Percentiles rank a stretch among this genome's conserved stretches.
These are phyloP conservation scores for Sordariomycetes sp. DNA, from an alignment of 2,329 filamentous ascomycete genomes.

Conservation along the genomic window DNA sequence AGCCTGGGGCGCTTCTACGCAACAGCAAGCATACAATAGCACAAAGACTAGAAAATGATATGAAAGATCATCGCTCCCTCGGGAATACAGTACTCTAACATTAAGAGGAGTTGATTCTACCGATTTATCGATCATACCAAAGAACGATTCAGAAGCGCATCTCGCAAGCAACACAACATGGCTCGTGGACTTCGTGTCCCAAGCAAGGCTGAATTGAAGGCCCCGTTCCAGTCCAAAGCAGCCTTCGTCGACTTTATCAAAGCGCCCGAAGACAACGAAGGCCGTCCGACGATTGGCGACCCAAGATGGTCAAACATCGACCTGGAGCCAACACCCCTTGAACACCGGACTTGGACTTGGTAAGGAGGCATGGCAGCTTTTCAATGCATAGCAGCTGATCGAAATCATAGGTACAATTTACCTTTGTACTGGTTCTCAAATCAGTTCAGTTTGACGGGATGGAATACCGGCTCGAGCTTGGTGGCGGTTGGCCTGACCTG, in stretches of 20 bases:
- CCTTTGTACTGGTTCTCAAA: conserved; percentile 18
- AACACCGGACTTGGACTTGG: conserved; percentile 18
- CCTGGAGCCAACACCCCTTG: conserved; percentile 16
- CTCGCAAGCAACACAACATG: conserved; percentile 3
- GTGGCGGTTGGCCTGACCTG: conserved; percentile 17
- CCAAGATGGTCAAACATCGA: conserved; percentile 19
- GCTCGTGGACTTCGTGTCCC: conserved; percentile 1
- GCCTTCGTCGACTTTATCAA: conserved; percentile 13
- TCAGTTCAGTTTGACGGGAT: conserved; percentile 16
- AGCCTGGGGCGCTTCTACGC: too few species aligned
- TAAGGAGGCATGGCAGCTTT: conserved; percentile 3
- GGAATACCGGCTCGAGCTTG: conserved; percentile 17
- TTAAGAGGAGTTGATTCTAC: too few species aligned
- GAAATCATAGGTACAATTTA: conserved; percentile 9
- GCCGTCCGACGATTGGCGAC: conserved; percentile 11
- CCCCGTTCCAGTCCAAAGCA: conserved; percentile 13
- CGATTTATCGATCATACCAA: too few species aligned
- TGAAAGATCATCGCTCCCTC: too few species aligned
- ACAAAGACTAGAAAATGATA: too few species aligned
- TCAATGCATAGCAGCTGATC: background rate
- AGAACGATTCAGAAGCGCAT: too few species aligned
- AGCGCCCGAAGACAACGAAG: conserved; percentile 9
- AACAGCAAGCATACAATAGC: too few species aligned
- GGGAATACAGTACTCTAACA: too few species aligned
- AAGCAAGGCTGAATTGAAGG: conserved; percentile 7